Conservation (phyloP, 768 basidiomycete genomes). For the Candolleomyces aberdarensis region DNA sequence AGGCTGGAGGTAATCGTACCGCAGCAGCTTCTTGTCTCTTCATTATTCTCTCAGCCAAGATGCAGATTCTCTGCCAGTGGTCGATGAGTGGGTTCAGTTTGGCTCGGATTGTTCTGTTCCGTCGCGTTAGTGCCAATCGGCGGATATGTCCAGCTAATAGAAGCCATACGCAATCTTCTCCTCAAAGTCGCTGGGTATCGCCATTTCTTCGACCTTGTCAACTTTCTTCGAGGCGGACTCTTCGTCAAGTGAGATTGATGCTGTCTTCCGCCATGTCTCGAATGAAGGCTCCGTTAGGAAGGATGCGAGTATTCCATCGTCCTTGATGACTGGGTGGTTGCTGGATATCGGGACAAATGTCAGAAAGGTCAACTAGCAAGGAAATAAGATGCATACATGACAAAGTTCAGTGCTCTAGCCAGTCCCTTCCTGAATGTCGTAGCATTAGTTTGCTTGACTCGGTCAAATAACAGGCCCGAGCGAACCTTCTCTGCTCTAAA, state of each 20-base stretch:
- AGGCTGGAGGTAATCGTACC: constrained; percentile 70
- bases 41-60: constrained; percentile 82
- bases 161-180: constrained; percentile 73
- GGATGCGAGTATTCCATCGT: constrained; percentile 76
- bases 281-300: constrained; percentile 85
- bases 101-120: constrained; percentile 63
- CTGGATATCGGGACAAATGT: constrained; percentile 25
- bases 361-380: neutral
- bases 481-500: constrained; percentile 81
- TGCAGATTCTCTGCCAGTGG: constrained; percentile 88
- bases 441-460: constrained; percentile 5
- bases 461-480: neutral
- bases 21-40: constrained; percentile 90
- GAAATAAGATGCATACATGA: constrained; percentile 50
- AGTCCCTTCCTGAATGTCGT: constrained; percentile 63
- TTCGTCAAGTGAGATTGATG: constrained; percentile 77
- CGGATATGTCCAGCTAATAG: too few relatives aligned
- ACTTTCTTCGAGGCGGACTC: constrained; percentile 79
- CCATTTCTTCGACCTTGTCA: constrained; percentile 84
- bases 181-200: constrained; percentile 88
- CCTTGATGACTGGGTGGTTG: constrained; percentile 89
- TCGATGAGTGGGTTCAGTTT: constrained; percentile 79
- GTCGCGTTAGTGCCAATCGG: constrained; percentile 4
- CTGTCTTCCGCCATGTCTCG: constrained; percentile 84
- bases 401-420: constrained; percentile 72